Percentiles rank a stretch among this genome's conserved stretches.
Conservation (phyloP, 768 basidiomycete species). For the Boletus pseudopeckii region DNA sequence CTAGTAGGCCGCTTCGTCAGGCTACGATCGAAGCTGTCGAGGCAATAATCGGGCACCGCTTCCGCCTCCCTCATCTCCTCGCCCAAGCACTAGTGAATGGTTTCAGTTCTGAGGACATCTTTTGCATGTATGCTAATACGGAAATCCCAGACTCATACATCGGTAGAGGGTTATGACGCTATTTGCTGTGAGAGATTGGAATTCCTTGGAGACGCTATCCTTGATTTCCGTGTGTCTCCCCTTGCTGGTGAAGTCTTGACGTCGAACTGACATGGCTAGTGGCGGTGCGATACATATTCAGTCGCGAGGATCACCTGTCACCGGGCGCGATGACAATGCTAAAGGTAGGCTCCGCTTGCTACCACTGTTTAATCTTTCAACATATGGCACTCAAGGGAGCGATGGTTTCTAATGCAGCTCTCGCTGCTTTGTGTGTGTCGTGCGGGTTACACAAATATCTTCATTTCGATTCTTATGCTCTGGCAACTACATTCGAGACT, state of each 20-base stretch:
- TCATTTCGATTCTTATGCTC: slow-evolving; percentile 50
- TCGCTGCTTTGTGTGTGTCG: slow-evolving; percentile 73
- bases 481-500: slow-evolving; percentile 47
- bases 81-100: slow-evolving; percentile 66
- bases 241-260: background rate
- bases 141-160: slow-evolving; percentile 61
- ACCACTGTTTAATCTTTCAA: background rate
- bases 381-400: slow-evolving; percentile 50
- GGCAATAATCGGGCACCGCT: slow-evolving; percentile 57
- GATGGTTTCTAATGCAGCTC: slow-evolving; percentile 80
- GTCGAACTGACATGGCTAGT: slow-evolving; percentile 41
- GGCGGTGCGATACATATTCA: slow-evolving; percentile 67
- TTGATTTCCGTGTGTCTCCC: slow-evolving; percentile 67
- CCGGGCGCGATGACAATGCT: slow-evolving; percentile 78
- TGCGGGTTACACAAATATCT: slow-evolving; percentile 64
- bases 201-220: slow-evolving; percentile 82
- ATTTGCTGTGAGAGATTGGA: slow-evolving; percentile 74
- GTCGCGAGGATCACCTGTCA: slow-evolving; percentile 57
- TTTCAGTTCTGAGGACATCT: background rate
- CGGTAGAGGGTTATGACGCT: slow-evolving; percentile 51
- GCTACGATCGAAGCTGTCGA: slow-evolving; percentile 58
- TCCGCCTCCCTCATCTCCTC: slow-evolving; percentile 60
- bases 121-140: slow-evolving; percentile 7
- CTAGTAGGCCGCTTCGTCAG: slow-evolving; percentile 43
- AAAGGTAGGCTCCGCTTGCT: slow-evolving; percentile 46